Evolutionary conservation across 148 eudicot species (phyloP), one percentile per base, ranked within the genome.

Genomic region (Camellia granthamiana): DNA sequence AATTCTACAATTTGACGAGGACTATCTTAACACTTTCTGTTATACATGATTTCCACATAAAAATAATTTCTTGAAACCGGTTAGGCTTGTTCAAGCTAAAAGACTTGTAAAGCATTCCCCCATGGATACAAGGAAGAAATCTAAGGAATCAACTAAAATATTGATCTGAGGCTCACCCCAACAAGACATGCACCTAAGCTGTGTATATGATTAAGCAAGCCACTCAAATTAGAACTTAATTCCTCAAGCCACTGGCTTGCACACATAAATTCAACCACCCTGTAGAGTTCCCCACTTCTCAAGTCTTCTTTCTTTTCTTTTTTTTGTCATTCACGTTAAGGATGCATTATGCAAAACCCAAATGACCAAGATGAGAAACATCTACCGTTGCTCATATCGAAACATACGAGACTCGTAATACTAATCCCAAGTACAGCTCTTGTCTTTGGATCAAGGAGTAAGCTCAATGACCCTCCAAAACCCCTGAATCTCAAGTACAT

Each of bases 101-200:
- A 69, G 46, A 41, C 72, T 9, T 6, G 12, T 14, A 44, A 15
- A n/a, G 49, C 5, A 70, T 18, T 47, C 55, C 74, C 4, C 13
- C 15, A n/a, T 46, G 74, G 74, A 38, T 51, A 74, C 64, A 55
- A 30, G 77, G 42, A 62, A 64, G 68, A 64, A 74, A 23, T 30
- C 12, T 15, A 8, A 16, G 15, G 47, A 74, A 10, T 56, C 49
- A 3, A 38, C 21, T 16, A 55, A 56, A 58, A 56, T 55, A 13
- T 41, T 41, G 63, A 74, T 15, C 77, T 14, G 49, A 74, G 64
- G 63, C 56, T 71, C 10, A 72, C 6, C 21, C 13, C 60, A 11
- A 2, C n/a, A 21, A 3, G 7, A 13, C 12, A 72, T 60, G 14
- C 9, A 21, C 60, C 38, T 30, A 30, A 30, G 38, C 30, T 52